Evolutionary conservation across 108 stramenopile species (phyloP).

Genomic region (Asterionellopsis glacialis): DNA sequence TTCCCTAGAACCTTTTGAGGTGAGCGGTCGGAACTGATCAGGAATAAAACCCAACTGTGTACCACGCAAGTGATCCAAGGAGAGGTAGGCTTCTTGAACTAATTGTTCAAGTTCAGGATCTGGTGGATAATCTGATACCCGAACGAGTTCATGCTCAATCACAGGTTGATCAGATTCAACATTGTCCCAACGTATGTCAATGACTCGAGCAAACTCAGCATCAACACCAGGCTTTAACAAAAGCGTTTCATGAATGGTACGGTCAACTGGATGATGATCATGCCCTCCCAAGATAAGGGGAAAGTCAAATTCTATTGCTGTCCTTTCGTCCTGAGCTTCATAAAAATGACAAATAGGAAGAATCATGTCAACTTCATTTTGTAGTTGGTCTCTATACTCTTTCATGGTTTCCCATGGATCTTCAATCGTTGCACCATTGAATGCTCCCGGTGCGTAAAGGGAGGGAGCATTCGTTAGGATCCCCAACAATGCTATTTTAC

Average conservation of each 20-base stretch:
- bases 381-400: slow-evolving; percentile 6
- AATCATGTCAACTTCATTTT: slow-evolving; percentile 15
- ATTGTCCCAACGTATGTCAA: slow-evolving; percentile 22
- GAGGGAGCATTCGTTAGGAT: slow-evolving; percentile 13
- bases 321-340: slow-evolving; percentile 13
- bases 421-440: slow-evolving; percentile 16
- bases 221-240: slow-evolving; percentile 23
- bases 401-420: slow-evolving; percentile 23
- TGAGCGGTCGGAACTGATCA: slow-evolving; percentile 3
- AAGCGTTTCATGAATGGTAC: slow-evolving; percentile 16
- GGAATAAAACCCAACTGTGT: slow-evolving; percentile 3
- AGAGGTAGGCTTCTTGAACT: background rate
- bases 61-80: background rate
- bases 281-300: slow-evolving; percentile 24
- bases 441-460: slow-evolving; percentile 14
- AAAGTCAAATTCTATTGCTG: slow-evolving; percentile 18
- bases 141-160: background rate
- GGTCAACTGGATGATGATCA: slow-evolving; percentile 29
- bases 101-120: background rate
- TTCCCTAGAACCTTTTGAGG: slow-evolving; percentile 7
- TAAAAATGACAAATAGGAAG: slow-evolving; percentile 23
- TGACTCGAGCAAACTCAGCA: slow-evolving; percentile 14
- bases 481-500: slow-evolving; percentile 18
- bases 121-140: background rate
- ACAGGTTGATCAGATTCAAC: background rate